phyloP scores from a whole-genome alignment of 345 rosid species.

The Cardiospermum halicacabum region DNA sequence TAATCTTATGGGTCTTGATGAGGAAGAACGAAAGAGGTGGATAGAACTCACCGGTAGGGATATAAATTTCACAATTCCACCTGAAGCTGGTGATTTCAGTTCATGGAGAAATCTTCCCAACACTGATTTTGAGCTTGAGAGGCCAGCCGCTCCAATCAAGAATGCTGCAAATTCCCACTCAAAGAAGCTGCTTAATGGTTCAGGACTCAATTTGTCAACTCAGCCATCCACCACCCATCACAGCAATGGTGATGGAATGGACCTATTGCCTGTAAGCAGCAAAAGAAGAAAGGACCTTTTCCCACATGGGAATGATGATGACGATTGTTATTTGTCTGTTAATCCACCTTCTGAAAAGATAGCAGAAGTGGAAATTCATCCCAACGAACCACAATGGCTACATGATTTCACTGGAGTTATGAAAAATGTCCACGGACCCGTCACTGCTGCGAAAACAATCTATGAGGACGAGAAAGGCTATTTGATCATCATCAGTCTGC shows the following conservation, averaged over 20 bases:
- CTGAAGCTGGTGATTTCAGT: conserved; percentile 85
- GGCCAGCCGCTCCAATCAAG: conserved; percentile 49
- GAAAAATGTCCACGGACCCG: conserved; percentile 79
- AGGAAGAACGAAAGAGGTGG: conserved; percentile 92
- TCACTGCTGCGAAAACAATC: conserved; percentile 90
- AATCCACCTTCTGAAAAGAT: conserved; percentile 39
- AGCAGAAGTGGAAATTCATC: conserved; percentile 54
- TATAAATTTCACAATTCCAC: conserved; percentile 63
- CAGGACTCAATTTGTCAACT: conserved; percentile 76
- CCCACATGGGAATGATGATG: conserved; percentile 57
- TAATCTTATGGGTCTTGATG: conserved; percentile 63
- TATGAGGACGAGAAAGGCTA: conserved; percentile 82
- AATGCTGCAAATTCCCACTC: conserved; percentile 45
- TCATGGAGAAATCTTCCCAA: conserved; percentile 93
- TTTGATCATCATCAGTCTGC: conserved; percentile 81
- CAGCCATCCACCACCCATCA: conserved; percentile 56
- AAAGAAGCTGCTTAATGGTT: conserved; percentile 79
- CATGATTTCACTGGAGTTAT: conserved; percentile 78
- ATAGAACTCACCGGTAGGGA: conserved; percentile 90
- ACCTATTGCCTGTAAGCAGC: conserved; percentile 59
- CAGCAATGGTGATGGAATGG: conserved; percentile 58
- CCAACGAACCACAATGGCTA: conserved; percentile 68
- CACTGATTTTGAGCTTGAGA: conserved; percentile 91
- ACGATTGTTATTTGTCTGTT: conserved; percentile 49
- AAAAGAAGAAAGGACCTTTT: conserved; percentile 82